Conservation (phyloP, 306 rosid species). For the Ormosia emarginata region DNA sequence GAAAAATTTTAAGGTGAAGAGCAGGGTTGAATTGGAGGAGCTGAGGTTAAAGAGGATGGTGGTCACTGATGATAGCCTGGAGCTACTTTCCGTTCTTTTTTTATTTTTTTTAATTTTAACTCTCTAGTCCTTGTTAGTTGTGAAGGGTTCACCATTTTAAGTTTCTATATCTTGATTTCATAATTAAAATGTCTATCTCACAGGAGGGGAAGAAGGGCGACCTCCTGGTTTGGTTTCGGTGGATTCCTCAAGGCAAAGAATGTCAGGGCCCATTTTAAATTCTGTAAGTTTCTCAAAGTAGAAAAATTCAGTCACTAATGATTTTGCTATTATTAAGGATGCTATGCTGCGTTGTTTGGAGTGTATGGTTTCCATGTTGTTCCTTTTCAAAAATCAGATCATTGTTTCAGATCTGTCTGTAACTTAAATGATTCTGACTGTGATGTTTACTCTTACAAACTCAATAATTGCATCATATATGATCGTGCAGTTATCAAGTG, state of each 20-base stretch:
- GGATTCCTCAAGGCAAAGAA: slow-evolving; percentile 78
- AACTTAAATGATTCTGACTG: not conserved
- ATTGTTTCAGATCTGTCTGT: not conserved
- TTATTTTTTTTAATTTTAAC: no score
- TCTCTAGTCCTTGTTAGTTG: no score
- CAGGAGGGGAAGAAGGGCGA: slow-evolving; percentile 76
- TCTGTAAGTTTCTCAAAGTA: slow-evolving; percentile 46
- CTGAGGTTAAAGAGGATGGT: no score
- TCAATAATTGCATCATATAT: slow-evolving; percentile 13
- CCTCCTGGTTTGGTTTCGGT: slow-evolving; percentile 61
- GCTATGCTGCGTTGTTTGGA: slow-evolving; percentile 36
- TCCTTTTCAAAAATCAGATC: not conserved
- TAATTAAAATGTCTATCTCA: no score
- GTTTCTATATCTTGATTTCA: no score
- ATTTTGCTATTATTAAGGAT: slow-evolving; percentile 36
- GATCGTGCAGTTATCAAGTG: slow-evolving; percentile 50
- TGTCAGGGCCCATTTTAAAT: slow-evolving; percentile 60
- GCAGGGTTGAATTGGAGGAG: no score
- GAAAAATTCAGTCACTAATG: slow-evolving; percentile 42
- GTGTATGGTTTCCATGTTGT: not conserved
- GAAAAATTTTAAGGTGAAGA: no score
- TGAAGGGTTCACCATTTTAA: no score
- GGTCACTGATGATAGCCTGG: no score
- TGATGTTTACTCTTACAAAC: not conserved
- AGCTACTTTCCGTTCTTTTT: no score